A percentile compares a stretch with the other conserved stretches of the same genome.
Evolutionary conservation across 1,284 basidiomycete species (phyloP).

Genomic region (Rhodotorula sp.): DNA sequence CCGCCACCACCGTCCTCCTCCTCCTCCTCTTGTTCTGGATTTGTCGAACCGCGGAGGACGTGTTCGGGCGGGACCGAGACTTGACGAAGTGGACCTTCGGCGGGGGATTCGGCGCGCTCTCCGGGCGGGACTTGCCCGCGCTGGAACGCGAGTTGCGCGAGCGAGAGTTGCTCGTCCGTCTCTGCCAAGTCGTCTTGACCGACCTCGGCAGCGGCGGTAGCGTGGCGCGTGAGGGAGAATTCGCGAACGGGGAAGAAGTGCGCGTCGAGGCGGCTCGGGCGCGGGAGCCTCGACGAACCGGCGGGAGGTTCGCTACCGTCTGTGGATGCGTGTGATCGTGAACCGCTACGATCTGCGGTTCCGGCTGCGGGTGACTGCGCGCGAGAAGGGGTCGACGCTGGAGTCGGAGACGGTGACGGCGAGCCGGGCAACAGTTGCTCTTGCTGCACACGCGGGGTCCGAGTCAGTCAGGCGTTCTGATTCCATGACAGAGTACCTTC

Average conservation of each 20-base stretch:
- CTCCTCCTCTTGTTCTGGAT: neutral
- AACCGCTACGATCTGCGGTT: neutral
- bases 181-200: neutral
- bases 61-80: conserved; percentile 4
- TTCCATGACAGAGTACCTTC: neutral
- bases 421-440: conserved; percentile 5
- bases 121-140: conserved; percentile 4
- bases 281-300: neutral
- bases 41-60: neutral
- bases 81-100: conserved; percentile 5
- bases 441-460: neutral
- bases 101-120: conserved; percentile 7
- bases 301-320: neutral
- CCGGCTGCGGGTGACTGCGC: neutral
- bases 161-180: neutral
- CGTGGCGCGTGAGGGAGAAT: neutral
- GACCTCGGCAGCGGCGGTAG: neutral
- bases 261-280: neutral
- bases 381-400: neutral
- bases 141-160: conserved; percentile 3
- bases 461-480: neutral
- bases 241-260: conserved; percentile 7
- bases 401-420: neutral
- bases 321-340: too few species aligned
- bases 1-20: neutral